A percentile compares a stretch with the other conserved stretches of the same genome.
Evolutionary conservation across 2,329 filamentous ascomycete species (phyloP).

Genomic region (Pleoardoris graminearum): DNA sequence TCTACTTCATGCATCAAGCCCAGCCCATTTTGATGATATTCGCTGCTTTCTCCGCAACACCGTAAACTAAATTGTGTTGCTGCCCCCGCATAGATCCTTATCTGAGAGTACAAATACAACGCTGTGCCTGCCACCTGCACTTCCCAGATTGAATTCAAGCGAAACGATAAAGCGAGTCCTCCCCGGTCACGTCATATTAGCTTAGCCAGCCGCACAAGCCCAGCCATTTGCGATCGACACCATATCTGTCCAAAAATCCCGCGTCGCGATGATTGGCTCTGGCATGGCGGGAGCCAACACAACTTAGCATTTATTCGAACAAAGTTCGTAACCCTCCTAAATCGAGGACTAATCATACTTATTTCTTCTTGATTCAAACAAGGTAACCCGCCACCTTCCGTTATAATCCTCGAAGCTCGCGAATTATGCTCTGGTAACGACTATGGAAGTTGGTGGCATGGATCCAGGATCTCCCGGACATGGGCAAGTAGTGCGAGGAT

Average conservation of each 20-base stretch:
- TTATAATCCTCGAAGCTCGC: constrained; percentile 31
- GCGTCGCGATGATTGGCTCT: constrained; percentile 41
- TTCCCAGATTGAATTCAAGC: no score
- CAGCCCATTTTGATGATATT: no score
- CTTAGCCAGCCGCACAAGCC: constrained; percentile 36
- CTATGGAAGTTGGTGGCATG: constrained; percentile 45
- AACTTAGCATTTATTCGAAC: constrained; percentile 33
- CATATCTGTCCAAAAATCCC: constrained; percentile 28
- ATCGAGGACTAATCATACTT: no score
- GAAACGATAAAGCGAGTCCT: constrained; percentile 25
- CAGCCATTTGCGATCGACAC: constrained; percentile 33
- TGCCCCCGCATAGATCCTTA: no score
- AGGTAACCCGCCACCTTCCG: constrained; percentile 9
- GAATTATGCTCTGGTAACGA: constrained; percentile 29
- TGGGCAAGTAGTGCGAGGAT: no score
- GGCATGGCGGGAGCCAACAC: constrained; percentile 41
- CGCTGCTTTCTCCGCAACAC: no score
- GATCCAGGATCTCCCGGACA: constrained; percentile 42
- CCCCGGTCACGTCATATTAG: constrained; percentile 45
- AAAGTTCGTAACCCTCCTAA: no score
- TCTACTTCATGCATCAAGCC: no score
- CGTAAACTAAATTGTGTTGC: no score
- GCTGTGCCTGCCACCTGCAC: no score
- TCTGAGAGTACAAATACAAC: no score
- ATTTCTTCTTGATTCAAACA: no score